Evolutionary conservation across 1,284 basidiomycete species (phyloP).

Genomic region (Mycosarcoma mackinlayi): DNA sequence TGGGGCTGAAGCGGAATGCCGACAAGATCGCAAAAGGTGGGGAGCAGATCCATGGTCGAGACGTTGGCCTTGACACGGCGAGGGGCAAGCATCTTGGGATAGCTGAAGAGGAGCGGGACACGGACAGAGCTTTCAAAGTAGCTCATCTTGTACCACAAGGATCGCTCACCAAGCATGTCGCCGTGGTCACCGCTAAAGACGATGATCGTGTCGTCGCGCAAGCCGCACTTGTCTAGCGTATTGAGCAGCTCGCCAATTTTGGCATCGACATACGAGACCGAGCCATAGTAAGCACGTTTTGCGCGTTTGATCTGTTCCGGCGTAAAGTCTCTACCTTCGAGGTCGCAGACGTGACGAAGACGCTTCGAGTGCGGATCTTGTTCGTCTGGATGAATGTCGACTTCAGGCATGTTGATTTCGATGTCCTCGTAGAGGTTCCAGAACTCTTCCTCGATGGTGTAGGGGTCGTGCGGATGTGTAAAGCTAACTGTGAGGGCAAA

Average conservation of each 20-base stretch:
- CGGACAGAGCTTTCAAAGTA: conserved; percentile 47
- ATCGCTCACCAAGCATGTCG: conserved; percentile 39
- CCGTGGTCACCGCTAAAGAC: conserved; percentile 45
- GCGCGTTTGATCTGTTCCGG: conserved; percentile 43
- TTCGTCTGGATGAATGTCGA: conserved; percentile 28
- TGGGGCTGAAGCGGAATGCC: conserved; percentile 31
- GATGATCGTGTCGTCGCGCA: conserved; percentile 36
- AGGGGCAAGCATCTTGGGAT: conserved; percentile 31
- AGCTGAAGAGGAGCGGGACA: conserved; percentile 40
- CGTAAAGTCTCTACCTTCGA: conserved; percentile 32
- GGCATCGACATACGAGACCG: conserved; percentile 39
- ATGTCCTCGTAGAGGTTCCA: conserved; percentile 37
- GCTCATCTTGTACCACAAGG: conserved; percentile 48
- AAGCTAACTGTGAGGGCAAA: conserved; percentile 41
- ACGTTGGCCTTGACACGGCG: conserved; percentile 40
- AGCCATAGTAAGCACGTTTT: conserved; percentile 40
- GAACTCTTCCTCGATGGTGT: conserved; percentile 39
- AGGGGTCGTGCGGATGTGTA: conserved; percentile 44
- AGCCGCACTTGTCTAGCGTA: conserved; percentile 31
- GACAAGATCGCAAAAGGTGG: conserved; percentile 39
- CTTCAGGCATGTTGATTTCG: conserved; percentile 44
- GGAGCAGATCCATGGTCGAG: conserved; percentile 39
- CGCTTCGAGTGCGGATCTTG: conserved; percentile 44
- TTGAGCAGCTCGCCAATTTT: conserved; percentile 34
- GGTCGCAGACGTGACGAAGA: conserved; percentile 39